Base-by-base conservation (phyloP, 139 green algal species). In the Penium margaritaceum region DNA sequence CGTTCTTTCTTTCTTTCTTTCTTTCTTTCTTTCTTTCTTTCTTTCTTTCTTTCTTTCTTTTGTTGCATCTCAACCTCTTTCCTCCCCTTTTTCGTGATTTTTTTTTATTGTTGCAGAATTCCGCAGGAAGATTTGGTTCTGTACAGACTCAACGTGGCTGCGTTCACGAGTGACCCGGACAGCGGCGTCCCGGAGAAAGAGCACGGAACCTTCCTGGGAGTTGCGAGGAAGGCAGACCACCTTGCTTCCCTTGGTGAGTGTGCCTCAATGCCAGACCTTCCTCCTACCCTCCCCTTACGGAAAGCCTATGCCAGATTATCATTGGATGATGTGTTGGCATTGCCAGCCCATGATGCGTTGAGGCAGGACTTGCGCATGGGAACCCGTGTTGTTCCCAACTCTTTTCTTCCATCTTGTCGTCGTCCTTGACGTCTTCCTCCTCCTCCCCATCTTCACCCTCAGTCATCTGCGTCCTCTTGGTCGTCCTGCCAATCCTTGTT, bases 121-220 rank as follows among this genome's bases (percentile, higher is more conserved):
- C 75, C 68, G 19, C 36, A 64, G 51, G 54, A 82, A 38, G 21
- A 67, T 30, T 78, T 96, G n/a, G 82, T 96, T 15, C 90, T 97
- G 29, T 99, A 99, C 77, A 91, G 97, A 85, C 88, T 92, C 79
- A 90, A 96, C 74, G 91, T 98, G 36, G 69, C 90, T 30, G 90
- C 89, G 24, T 97, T 98, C 83, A 99, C 94, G 0, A 60, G 70
- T 35, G 72, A 95, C 83, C 15, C 68, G 2, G 81, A 75, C 36
- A 87, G 78, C 39, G 74, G 75, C 4, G 81, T 93, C 3, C n/a
- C 51, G 14, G 63, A 62, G 5, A 57, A n/a, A 21, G 17, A 29
- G 21, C 54, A 83, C 80, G 93, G 94, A 55, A 98, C 92, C 0
- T 99, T 92, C 75, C 68, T 79, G 29, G 94, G 89, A 15, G 72